These are phyloP conservation scores for Ustilago tritici DNA, from an alignment of 1,284 basidiomycete species.

Conservation along the genomic window DNA sequence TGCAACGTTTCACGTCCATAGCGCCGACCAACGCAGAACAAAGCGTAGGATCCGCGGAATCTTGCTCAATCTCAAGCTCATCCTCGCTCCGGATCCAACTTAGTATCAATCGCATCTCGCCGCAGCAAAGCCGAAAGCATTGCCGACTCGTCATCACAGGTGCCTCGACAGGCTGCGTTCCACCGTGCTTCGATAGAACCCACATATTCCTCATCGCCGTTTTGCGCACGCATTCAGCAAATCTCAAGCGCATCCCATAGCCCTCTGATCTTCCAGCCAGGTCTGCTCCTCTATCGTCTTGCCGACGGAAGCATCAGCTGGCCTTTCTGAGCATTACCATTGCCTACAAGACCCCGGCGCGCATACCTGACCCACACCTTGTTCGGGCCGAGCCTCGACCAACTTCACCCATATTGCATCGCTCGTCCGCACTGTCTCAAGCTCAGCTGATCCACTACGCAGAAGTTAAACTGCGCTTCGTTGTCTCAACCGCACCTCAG, in stretches of 20 bases:
- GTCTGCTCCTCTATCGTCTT: neutral
- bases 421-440: neutral
- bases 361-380: neutral
- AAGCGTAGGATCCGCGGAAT: conserved; percentile 9
- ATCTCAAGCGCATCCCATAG: neutral
- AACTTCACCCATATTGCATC: neutral
- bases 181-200: neutral
- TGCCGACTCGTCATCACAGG: neutral
- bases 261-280: neutral
- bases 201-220: neutral
- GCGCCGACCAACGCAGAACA: neutral
- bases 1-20: neutral
- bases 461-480: neutral
- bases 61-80: conserved; percentile 33
- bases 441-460: neutral
- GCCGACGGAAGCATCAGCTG: neutral
- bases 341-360: neutral
- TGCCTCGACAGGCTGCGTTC: neutral
- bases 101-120: neutral
- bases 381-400: neutral
- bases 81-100: conserved; percentile 3
- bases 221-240: neutral
- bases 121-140: neutral
- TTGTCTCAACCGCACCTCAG: neutral
- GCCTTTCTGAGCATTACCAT: neutral